phyloP scores from a whole-genome alignment of 2,329 filamentous ascomycete species.

The Fusarium goolgardi region DNA sequence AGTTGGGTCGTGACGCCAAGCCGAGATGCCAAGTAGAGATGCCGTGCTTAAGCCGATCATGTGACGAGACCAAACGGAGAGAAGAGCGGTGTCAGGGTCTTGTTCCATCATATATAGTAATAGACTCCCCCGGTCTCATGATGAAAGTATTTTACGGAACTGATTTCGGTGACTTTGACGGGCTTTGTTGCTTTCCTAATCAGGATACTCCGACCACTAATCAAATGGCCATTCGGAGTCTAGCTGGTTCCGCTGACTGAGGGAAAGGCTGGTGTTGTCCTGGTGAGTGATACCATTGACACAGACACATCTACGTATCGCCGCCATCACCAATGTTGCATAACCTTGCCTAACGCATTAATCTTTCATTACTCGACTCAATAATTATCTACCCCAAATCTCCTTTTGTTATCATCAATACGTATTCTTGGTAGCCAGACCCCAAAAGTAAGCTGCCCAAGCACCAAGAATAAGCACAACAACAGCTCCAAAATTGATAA shows the following conservation, averaged over 20 bases:
- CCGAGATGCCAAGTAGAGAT: background rate
- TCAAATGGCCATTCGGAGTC: background rate
- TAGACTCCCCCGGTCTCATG: background rate
- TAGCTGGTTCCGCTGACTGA: background rate
- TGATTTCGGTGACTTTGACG: too few species aligned
- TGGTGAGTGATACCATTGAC: background rate
- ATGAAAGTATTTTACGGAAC: background rate
- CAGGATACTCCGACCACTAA: background rate
- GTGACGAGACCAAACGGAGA: background rate
- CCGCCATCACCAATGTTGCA: background rate
- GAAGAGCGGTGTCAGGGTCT: background rate
- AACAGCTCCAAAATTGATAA: slow-evolving; percentile 57
- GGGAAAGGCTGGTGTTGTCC: background rate
- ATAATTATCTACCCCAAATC: background rate
- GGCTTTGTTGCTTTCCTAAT: background rate
- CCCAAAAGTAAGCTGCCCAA: slow-evolving; percentile 71
- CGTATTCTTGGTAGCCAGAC: slow-evolving; percentile 63
- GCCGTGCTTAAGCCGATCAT: background rate
- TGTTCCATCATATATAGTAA: background rate
- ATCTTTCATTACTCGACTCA: background rate
- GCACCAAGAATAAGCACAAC: slow-evolving; percentile 61
- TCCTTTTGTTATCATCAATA: background rate
- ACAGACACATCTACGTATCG: background rate
- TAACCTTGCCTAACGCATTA: background rate
- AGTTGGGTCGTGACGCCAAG: background rate